phyloP scores from a whole-genome alignment of 306 rosid species.

The Boehmeria nivea region DNA sequence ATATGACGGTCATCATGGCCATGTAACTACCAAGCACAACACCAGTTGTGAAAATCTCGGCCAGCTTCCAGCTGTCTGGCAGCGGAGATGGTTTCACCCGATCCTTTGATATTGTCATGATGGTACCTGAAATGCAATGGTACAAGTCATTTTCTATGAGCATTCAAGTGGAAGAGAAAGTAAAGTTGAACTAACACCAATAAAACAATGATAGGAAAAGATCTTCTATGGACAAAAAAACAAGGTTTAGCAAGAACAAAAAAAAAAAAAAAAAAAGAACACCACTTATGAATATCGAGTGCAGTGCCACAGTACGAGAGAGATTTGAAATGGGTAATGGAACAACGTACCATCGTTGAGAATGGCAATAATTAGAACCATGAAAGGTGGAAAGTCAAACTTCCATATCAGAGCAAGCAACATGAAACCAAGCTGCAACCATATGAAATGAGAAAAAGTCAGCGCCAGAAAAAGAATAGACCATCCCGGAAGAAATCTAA shows the following conservation, averaged over 20 bases:
- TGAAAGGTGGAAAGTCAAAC: slow-evolving; percentile 96
- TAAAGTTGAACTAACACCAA: not conserved
- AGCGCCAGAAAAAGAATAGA: slow-evolving; percentile 15
- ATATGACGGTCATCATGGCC: slow-evolving; percentile 98
- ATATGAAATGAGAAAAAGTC: slow-evolving; percentile 18
- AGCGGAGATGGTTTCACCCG: slow-evolving; percentile 94
- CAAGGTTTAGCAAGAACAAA: no score
- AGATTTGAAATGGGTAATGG: slow-evolving; percentile 17
- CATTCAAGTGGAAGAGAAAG: not conserved
- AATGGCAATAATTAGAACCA: slow-evolving; percentile 96
- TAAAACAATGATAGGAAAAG: not conserved
- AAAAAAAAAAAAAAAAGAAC: slow-evolving; percentile 1
- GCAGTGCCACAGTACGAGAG: no score
- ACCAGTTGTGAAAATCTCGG: slow-evolving; percentile 93
- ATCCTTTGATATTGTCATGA: slow-evolving; percentile 97
- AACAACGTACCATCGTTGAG: slow-evolving; percentile 85
- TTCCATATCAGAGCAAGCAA: slow-evolving; percentile 90
- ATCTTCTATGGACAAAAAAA: slow-evolving; percentile 8
- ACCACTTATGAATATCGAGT: no score
- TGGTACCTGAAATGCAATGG: slow-evolving; percentile 76
- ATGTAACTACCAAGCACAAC: slow-evolving; percentile 86
- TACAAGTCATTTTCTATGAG: slow-evolving; percentile 12
- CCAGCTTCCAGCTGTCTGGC: slow-evolving; percentile 97
- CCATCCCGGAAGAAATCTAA: slow-evolving; percentile 5
- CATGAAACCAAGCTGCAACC: slow-evolving; percentile 96